These are phyloP conservation scores for Hypomontagnella monticulosa DNA, from an alignment of 495 filamentous ascomycete genomes.

Conservation along the genomic window DNA sequence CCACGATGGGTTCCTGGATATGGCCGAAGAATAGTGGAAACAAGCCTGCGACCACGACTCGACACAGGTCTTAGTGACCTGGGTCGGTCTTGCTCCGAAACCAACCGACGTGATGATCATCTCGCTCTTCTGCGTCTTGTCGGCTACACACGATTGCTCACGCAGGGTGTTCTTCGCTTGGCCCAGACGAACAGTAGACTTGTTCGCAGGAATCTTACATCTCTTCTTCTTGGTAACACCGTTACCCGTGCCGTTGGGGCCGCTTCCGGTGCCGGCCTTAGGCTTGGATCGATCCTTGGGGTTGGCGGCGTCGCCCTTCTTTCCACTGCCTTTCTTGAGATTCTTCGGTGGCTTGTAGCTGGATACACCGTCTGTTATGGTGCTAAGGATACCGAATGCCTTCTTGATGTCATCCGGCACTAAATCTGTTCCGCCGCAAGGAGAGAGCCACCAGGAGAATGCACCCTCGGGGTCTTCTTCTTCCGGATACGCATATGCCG, in stretches of 20 bases:
- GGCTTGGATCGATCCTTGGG: neutral
- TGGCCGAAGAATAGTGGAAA: no score
- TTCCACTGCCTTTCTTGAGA: neutral
- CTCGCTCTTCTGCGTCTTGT: no score
- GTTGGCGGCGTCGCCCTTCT: neutral
- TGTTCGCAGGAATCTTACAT: neutral
- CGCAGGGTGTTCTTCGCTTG: neutral
- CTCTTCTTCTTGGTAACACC: slow-evolving; percentile 1
- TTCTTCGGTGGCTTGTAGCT: neutral
- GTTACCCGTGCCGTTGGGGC: neutral
- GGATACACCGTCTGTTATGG: neutral
- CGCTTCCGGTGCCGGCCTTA: neutral
- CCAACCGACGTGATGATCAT: no score
- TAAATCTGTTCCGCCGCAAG: neutral
- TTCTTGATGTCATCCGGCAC: neutral
- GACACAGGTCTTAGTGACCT: no score
- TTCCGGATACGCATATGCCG: neutral
- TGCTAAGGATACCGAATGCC: neutral
- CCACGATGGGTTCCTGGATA: no score
- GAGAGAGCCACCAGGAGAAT: neutral
- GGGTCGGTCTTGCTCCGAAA: no score
- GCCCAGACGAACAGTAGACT: neutral
- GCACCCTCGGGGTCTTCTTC: slow-evolving; percentile 1
- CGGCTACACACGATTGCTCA: no score
- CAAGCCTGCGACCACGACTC: no score